Evolutionary conservation across 2,329 filamentous ascomycete species (phyloP).

Genomic region (Microsporum audouinii): DNA sequence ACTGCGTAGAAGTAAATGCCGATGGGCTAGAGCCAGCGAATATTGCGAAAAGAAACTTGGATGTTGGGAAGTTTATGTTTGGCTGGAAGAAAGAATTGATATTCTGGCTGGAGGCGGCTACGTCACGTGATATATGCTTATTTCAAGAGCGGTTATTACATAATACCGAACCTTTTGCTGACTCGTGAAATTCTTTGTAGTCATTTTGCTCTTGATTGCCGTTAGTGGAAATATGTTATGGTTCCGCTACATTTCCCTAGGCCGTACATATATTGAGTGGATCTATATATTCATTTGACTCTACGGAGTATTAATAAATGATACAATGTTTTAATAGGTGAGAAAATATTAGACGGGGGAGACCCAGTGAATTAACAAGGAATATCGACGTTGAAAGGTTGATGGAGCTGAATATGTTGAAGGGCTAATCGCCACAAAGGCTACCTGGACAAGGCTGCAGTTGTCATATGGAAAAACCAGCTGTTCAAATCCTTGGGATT

Average conservation of each 20-base stretch:
- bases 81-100: neutral
- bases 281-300: no score
- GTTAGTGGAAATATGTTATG: no score
- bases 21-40: neutral
- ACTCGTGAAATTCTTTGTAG: no score
- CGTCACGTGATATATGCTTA: neutral
- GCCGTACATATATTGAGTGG: no score
- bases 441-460: neutral
- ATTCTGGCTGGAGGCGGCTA: neutral
- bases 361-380: no score
- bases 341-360: neutral
- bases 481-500: neutral
- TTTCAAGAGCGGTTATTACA: no score
- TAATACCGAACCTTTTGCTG: no score
- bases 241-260: no score
- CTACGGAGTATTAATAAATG: neutral
- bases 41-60: neutral
- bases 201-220: no score
- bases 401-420: neutral
- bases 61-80: neutral
- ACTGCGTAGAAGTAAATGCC: neutral
- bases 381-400: neutral
- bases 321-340: neutral
- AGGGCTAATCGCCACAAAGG: neutral
- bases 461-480: neutral